Evolutionary conservation across 352 stramenopile species (phyloP).

Genomic region (Phytophthora quininea): DNA sequence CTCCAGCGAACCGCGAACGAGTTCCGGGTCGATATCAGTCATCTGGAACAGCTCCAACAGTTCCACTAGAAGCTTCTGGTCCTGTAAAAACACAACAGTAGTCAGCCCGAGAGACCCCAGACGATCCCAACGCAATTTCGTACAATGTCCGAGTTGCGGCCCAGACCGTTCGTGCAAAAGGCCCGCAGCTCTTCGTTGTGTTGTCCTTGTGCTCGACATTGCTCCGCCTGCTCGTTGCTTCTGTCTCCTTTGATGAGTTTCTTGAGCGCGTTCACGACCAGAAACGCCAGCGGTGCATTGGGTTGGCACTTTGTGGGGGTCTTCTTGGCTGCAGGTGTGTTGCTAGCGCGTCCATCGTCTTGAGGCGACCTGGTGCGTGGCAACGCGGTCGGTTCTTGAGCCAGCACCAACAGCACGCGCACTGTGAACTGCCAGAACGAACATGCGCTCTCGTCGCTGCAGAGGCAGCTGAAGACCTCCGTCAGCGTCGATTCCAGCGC

Average conservation of each 20-base stretch:
- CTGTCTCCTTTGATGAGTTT: slow-evolving; percentile 27
- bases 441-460: neutral
- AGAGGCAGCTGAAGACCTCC: slow-evolving; percentile 27
- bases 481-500: slow-evolving; percentile 46
- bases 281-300: slow-evolving; percentile 55
- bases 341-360: neutral
- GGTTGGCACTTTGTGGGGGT: slow-evolving; percentile 53
- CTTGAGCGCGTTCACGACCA: slow-evolving; percentile 57
- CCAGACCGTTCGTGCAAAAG: slow-evolving; percentile 41
- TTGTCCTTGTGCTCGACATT: slow-evolving; percentile 28
- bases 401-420: slow-evolving; percentile 41
- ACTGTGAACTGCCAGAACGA: slow-evolving; percentile 54
- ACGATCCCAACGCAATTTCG: neutral
- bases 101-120: neutral
- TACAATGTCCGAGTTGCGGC: slow-evolving; percentile 20
- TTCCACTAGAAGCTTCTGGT: slow-evolving; percentile 66
- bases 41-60: slow-evolving; percentile 63
- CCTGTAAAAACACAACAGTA: slow-evolving; percentile 22
- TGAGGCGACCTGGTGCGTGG: neutral
- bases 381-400: slow-evolving; percentile 6
- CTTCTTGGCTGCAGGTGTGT: slow-evolving; percentile 7
- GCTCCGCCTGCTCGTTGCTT: neutral
- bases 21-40: slow-evolving; percentile 25
- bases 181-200: slow-evolving; percentile 30
- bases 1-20: slow-evolving; percentile 28